These are phyloP conservation scores for Piper longum DNA, from an alignment of 164 flowering plant genomes.

Conservation along the genomic window DNA sequence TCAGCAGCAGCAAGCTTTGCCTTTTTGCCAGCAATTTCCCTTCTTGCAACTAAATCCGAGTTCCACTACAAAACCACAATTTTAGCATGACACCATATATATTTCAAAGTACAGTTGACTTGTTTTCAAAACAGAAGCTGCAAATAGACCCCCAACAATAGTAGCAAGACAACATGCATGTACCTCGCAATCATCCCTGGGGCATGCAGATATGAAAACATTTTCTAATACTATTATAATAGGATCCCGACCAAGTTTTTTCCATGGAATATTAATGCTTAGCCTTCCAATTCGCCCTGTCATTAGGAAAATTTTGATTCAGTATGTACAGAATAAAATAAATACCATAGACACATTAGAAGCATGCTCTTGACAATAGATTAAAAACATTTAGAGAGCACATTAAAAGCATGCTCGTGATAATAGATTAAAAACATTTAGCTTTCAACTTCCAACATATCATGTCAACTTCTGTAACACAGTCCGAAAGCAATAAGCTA, in stretches of 20 bases:
- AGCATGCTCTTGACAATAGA: background rate
- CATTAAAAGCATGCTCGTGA: background rate
- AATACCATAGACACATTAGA: too few relatives aligned
- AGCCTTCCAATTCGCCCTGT: conserved; percentile 71
- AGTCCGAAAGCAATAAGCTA: background rate
- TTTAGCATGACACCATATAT: too few relatives aligned
- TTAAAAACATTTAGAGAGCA: background rate
- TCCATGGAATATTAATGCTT: conserved; percentile 89
- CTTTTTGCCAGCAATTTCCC: conserved; percentile 79
- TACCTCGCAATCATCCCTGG: conserved; percentile 64
- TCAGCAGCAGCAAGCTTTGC: conserved; percentile 96
- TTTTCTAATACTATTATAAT: conserved; percentile 60
- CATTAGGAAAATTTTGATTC: background rate
- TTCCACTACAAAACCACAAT: conserved; percentile 39
- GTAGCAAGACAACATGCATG: too few relatives aligned
- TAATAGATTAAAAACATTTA: background rate
- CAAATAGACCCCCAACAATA: too few relatives aligned
- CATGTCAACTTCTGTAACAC: background rate
- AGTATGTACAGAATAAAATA: too few relatives aligned
- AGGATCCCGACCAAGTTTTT: conserved; percentile 80
- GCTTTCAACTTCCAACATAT: background rate
- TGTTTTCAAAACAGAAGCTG: too few relatives aligned
- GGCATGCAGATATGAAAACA: conserved; percentile 51
- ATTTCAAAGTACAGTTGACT: too few relatives aligned
- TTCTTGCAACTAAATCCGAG: conserved; percentile 47